Conservation (phyloP, 129 eudicot species). For the Escallonia herrerae region DNA sequence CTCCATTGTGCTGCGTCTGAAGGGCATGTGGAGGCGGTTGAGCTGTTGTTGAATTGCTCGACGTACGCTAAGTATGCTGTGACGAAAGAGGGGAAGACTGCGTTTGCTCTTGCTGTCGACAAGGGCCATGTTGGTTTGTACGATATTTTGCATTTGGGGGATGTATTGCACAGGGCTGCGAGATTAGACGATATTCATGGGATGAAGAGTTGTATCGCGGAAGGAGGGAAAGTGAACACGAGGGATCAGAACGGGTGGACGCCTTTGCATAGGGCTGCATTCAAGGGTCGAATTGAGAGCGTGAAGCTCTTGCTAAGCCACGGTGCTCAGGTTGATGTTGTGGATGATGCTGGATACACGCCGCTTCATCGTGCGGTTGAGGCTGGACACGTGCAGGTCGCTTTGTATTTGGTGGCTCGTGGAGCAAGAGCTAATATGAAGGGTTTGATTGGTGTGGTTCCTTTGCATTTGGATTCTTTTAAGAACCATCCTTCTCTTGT, state of each 20-base stretch:
- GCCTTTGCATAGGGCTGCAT: slow-evolving; percentile 67
- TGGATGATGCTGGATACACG: slow-evolving; percentile 41
- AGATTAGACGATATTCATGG: slow-evolving; percentile 31
- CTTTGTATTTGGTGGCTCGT: slow-evolving; percentile 30
- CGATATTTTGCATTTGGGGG: slow-evolving; percentile 43
- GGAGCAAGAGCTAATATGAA: slow-evolving; percentile 57
- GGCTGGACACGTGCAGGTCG: slow-evolving; percentile 44
- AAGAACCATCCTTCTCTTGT: slow-evolving; percentile 34
- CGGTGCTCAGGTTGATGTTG: slow-evolving; percentile 51
- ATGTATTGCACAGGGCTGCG: slow-evolving; percentile 48
- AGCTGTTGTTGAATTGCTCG: slow-evolving; percentile 31
- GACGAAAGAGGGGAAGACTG: slow-evolving; percentile 47
- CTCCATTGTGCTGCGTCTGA: slow-evolving; percentile 47
- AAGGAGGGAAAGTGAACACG: slow-evolving; percentile 51
- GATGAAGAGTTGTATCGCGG: slow-evolving; percentile 31
- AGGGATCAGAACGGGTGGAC: slow-evolving; percentile 79
- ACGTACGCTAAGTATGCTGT: slow-evolving; percentile 36
- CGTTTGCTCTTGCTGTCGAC: slow-evolving; percentile 48
- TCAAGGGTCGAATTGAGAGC: slow-evolving; percentile 47
- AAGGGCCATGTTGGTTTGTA: slow-evolving; percentile 37
- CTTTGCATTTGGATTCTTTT: slow-evolving; percentile 32
- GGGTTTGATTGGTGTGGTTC: slow-evolving; percentile 30
- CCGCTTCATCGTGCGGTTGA: slow-evolving; percentile 55
- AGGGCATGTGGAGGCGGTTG: slow-evolving; percentile 46
- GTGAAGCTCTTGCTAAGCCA: slow-evolving; percentile 41